Evolutionary conservation across 2,329 filamentous ascomycete species (phyloP), one percentile per base, ranked within the genome.

Genomic region (Penicillium sp.): DNA sequence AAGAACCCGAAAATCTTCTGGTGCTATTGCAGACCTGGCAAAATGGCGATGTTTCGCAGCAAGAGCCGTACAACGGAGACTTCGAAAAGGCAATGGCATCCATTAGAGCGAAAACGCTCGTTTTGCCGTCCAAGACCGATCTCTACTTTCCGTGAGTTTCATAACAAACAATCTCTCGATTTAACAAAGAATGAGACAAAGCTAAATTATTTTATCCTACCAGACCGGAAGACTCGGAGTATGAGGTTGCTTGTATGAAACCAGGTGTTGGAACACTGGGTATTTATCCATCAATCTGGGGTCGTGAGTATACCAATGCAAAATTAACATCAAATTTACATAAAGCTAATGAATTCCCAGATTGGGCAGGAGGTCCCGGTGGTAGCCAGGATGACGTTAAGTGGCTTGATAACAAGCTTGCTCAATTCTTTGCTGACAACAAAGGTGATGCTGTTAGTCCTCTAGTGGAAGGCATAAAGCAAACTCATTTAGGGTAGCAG

Each of bases 1-100:
- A 62, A 79, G 86, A 91, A 61, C 88, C 89, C 0, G 87, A 90
- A 61, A 90, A 91, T 57, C 76, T 91, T 67, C 76, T 91, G 0
- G 80, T 81, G 1, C 91, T 91, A 89, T 75, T 91, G 4, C 81
- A 87, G 32, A 91, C 88, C 0, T 94, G 90, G 90, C 89, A 93
- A 69, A 79, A 82, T 5, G 89, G 81, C 1, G 88, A 93, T 63
- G 81, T 84, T 46, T 89, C 87, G 4, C 73, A 81, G 5, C 87
- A 91, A 64, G 79, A 84, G 51, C 85, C 84, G 3, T 91, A 89
- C 59, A 80, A 86, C 55, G 85, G 83, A 1, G 74, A 88, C 58
- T 87, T 91, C 59, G 79, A 81, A 55, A 79, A 80, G 49, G 84
- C 87, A 0, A 80, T 93, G 82, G 76, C 78, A 43, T 80, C 77